Conservation (phyloP, 306 rosid genomes). For the Malus sylvestris region DNA sequence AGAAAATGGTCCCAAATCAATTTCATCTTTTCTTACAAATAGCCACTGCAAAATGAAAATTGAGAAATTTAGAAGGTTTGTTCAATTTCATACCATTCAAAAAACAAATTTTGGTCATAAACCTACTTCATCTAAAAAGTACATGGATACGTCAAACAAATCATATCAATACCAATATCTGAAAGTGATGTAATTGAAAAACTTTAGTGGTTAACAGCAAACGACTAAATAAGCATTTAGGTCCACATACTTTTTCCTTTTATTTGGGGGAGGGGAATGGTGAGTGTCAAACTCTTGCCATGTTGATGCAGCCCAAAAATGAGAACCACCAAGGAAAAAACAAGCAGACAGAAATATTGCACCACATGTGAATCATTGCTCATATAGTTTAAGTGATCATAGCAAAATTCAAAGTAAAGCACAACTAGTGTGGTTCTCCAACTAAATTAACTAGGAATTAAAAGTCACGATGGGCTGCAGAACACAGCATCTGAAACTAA, state of each 20-base stretch:
- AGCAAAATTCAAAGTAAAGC: neutral
- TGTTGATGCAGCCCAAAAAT: neutral
- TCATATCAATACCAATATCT: neutral
- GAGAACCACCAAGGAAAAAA: neutral
- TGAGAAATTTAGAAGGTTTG: constrained; percentile 17
- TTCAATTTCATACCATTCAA: constrained; percentile 13
- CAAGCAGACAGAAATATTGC: neutral
- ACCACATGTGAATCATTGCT: neutral
- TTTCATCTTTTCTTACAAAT: constrained; percentile 68
- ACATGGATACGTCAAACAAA: neutral
- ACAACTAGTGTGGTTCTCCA: neutral
- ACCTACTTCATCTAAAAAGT: neutral
- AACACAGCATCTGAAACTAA: neutral
- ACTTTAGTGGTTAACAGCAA: neutral
- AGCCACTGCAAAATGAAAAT: constrained; percentile 71
- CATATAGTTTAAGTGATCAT: neutral
- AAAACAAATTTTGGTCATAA: neutral
- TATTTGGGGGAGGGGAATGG: neutral
- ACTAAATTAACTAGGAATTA: neutral
- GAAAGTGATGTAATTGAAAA: neutral
- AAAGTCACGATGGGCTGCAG: neutral
- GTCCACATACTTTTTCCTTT: neutral
- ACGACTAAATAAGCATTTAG: neutral
- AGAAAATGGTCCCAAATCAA: constrained; percentile 80
- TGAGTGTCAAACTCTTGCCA: neutral